Evolutionary conservation across 331 rosid genomes (phyloP).

Genomic region (Cydonia oblonga): DNA sequence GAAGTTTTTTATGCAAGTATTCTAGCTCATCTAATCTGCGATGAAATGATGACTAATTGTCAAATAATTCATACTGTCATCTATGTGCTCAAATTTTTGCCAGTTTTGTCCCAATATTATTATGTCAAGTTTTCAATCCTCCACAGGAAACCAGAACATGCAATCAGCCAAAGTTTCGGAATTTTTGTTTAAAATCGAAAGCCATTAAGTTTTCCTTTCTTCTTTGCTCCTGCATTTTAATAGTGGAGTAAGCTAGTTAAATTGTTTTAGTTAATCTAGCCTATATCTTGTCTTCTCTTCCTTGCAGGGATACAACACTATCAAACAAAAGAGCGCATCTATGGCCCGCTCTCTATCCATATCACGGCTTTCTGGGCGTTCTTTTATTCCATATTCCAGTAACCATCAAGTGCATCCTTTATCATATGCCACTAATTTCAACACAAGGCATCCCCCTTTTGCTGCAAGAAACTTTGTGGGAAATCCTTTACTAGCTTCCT

Average conservation of each 20-base stretch:
- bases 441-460: constrained; percentile 21
- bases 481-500: constrained; percentile 19
- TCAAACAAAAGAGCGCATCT: constrained; percentile 36
- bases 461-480: constrained; percentile 25
- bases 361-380: constrained; percentile 36
- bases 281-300: constrained; percentile 7
- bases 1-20: not conserved
- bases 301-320: constrained; percentile 53
- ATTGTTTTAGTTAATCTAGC: not conserved
- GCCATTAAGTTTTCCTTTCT: not conserved
- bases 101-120: no score
- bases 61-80: not conserved
- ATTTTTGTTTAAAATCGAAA: not conserved
- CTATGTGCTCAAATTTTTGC: not conserved
- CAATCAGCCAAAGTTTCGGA: not conserved
- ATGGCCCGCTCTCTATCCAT: constrained; percentile 21
- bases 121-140: not conserved
- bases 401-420: constrained; percentile 27
- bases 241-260: not conserved
- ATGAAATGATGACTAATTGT: not conserved
- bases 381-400: constrained; percentile 25
- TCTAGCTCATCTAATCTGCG: no score
- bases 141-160: not conserved
- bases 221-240: not conserved
- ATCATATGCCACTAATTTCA: constrained; percentile 17